Conservation (phyloP, 1,284 basidiomycete species). For the Marasmius sp. region DNA sequence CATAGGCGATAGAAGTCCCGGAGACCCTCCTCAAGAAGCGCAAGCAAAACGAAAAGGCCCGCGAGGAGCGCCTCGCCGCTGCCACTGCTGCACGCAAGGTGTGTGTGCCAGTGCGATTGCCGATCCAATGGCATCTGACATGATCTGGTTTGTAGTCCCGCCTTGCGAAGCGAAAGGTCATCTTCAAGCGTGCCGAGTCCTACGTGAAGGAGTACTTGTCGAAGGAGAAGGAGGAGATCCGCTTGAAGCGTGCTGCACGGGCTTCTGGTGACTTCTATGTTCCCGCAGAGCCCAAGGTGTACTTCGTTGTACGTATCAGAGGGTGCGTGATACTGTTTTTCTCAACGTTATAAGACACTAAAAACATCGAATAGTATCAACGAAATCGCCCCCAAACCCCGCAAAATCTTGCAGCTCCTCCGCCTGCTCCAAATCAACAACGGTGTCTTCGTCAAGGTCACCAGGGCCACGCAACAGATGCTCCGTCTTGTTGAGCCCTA, state of each 20-base stretch:
- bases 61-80: conserved; percentile 91
- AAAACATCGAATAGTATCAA: conserved; percentile 76
- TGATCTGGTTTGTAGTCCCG: conserved; percentile 57
- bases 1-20: conserved; percentile 87
- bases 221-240: conserved; percentile 96
- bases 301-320: conserved; percentile 96
- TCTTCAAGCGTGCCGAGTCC: conserved; percentile 99
- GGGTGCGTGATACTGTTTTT: conserved; percentile 59
- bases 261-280: conserved; percentile 97
- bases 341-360: neutral
- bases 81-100: conserved; percentile 93
- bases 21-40: conserved; percentile 99
- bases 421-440: conserved; percentile 99
- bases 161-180: conserved; percentile 92
- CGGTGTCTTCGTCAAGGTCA: conserved; percentile 97
- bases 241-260: conserved; percentile 92
- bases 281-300: conserved; percentile 94
- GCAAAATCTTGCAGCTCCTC: conserved; percentile 98
- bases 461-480: conserved; percentile 97
- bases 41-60: conserved; percentile 96
- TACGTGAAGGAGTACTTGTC: conserved; percentile 97
- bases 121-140: no score
- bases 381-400: conserved; percentile 98
- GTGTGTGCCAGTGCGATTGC: conserved; percentile 28
- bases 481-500: conserved; percentile 97